Base-by-base conservation (phyloP, 768 basidiomycete species). In the Baorangia bicolor region DNA sequence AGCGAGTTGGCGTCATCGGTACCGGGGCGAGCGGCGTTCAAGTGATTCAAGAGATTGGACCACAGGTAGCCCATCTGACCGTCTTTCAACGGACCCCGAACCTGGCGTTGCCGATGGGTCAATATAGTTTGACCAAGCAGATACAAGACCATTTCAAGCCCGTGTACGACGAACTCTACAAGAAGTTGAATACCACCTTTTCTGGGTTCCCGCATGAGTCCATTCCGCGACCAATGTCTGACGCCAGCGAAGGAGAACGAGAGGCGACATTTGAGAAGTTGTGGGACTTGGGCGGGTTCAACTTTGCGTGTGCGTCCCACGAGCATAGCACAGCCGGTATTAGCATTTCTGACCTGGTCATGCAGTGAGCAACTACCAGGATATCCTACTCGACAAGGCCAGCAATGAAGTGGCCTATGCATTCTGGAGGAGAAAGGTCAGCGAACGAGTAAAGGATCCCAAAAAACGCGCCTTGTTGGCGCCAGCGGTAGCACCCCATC, bases 71-170 rank as follows among this genome's bases (percentile, higher is more conserved):
- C 0, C 53, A 63, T 23, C 14, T 58, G 38, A 63, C 56, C 21
- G 53, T 62, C 3, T 63, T 62, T 30, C 56, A 63, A 31, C 60
- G 56, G 9, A 62, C 61, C 0, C 56, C 61, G 7, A 62, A 63
- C 28, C 4, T 52, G n/a, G 49, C 61, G 9, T 3, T 62, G 3
- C 61, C 61, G 7, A 62, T 54, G 56, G 10, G 21, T 1, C 61
- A 58, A 39, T 49, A 47, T 13, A 10, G 16, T 5, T 1, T 62
- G 1, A 62, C 25, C 42, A 52, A 31, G 20, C 16, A 55, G 1
- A 34, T 45, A 0, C 61, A 62, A 18, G 53, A 54, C 23, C 52
- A 58, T 16, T 58, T 62, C 52, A 62, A 55, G 35, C 60, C 39
- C 5, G 21, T 62, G 2, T 62, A 62, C 33, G 38, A 37, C 5